Conservation (phyloP, 441 rosid genomes). For the Geranium incanum region DNA sequence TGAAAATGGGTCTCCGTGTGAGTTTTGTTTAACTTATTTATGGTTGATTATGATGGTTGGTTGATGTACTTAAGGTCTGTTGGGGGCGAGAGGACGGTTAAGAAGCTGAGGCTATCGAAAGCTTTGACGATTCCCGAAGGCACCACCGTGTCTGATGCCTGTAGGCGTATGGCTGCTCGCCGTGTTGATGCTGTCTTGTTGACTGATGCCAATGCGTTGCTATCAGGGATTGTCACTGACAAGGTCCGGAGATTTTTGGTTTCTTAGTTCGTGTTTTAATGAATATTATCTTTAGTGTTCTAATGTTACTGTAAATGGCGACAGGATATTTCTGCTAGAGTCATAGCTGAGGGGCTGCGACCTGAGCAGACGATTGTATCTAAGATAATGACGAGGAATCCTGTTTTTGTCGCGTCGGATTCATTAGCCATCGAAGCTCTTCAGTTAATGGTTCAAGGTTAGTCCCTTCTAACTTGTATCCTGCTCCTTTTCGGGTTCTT, state of each 20-base stretch:
- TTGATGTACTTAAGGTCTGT: background rate
- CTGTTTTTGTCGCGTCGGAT: constrained; percentile 84
- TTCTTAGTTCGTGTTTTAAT: background rate
- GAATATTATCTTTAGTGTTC: background rate
- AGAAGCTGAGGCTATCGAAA: constrained; percentile 70
- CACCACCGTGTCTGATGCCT: constrained; percentile 74
- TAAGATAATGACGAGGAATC: constrained; percentile 91
- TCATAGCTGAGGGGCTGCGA: constrained; percentile 63
- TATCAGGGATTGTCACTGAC: constrained; percentile 96
- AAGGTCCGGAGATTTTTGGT: constrained; percentile 38
- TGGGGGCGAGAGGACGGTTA: constrained; percentile 81
- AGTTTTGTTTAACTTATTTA: background rate
- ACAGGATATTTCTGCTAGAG: constrained; percentile 84
- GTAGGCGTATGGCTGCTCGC: constrained; percentile 90
- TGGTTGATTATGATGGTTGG: background rate
- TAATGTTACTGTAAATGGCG: background rate
- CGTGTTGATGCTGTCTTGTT: constrained; percentile 85
- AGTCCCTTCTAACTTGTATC: constrained; percentile 13
- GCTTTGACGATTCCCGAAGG: constrained; percentile 87
- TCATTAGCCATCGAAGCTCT: constrained; percentile 96
- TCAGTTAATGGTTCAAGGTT: constrained; percentile 96
- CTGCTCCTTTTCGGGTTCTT: background rate
- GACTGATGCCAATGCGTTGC: constrained; percentile 88
- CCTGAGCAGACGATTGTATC: constrained; percentile 82
- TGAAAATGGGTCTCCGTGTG: background rate